Percentiles rank a stretch among this genome's conserved stretches.
Conservation (phyloP, 371 early-diverging fungal species). For the Rhizomucor pusillus region DNA sequence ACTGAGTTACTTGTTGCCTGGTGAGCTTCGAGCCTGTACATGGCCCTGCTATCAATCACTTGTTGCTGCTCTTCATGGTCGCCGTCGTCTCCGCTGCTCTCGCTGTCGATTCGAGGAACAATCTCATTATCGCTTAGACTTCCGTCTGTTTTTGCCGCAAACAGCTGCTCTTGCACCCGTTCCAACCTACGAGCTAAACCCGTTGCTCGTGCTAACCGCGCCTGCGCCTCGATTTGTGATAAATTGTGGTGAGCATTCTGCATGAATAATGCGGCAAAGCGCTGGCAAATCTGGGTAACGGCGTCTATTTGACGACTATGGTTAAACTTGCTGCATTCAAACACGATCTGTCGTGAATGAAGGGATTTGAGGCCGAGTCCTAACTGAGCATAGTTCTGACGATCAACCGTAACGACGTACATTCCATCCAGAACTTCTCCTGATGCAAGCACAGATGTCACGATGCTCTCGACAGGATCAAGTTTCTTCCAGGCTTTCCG, state of each 20-base stretch:
- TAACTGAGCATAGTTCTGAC: conserved; percentile 21
- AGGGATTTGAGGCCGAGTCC: conserved; percentile 17
- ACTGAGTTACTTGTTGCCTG: conserved; percentile 2
- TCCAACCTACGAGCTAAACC: conserved; percentile 7
- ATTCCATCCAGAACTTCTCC: conserved; percentile 7
- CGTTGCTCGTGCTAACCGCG: conserved; percentile 10
- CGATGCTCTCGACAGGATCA: conserved; percentile 17
- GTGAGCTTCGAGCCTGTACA: background rate
- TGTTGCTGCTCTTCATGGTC: background rate
- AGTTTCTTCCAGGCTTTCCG: conserved; percentile 20
- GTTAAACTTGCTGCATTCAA: conserved; percentile 15
- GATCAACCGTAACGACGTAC: conserved; percentile 22
- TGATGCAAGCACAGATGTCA: conserved; percentile 19
- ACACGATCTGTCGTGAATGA: conserved; percentile 19
- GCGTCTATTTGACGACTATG: conserved; percentile 17
- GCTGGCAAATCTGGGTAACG: conserved; percentile 16
- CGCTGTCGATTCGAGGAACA: background rate
- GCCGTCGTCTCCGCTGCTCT: background rate
- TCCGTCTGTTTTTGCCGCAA: background rate
- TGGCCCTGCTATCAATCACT: background rate
- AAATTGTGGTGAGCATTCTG: conserved; percentile 27
- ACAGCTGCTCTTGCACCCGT: conserved; percentile 12
- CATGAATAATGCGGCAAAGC: conserved; percentile 23
- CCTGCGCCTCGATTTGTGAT: conserved; percentile 18
- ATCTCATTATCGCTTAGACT: background rate